A percentile compares a stretch with the other conserved stretches of the same genome.
Evolutionary conservation across 805 yeast genomes (phyloP).

Genomic region (Lachancea thermotolerans): DNA sequence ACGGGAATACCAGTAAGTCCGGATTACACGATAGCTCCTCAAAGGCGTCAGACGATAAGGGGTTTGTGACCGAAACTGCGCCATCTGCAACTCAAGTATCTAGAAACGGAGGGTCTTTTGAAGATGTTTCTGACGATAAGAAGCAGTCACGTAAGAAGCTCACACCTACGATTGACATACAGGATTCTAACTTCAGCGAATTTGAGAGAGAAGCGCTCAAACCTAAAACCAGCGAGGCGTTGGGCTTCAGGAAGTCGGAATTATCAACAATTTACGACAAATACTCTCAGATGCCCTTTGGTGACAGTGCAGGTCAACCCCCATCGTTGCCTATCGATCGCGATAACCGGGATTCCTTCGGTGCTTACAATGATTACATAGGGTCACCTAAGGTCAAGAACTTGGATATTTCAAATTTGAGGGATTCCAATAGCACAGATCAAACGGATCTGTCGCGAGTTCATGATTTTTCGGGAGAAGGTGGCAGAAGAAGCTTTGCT

Average conservation of each 20-base stretch:
- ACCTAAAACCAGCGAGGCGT: not conserved
- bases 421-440: slow-evolving; percentile 18
- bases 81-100: no score
- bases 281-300: slow-evolving; percentile 7
- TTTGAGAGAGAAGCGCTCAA: slow-evolving; percentile 2
- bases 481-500: not conserved
- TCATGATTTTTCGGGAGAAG: not conserved
- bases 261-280: slow-evolving; percentile 18
- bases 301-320: not conserved
- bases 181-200: slow-evolving; percentile 11
- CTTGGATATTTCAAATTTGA: slow-evolving; percentile 21
- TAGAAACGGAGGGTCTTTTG: no score
- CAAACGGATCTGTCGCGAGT: slow-evolving; percentile 9
- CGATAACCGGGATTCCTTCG: slow-evolving; percentile 13
- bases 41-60: not conserved
- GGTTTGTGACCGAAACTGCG: not conserved
- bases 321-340: slow-evolving; percentile 2
- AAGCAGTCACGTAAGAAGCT: not conserved
- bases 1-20: not conserved
- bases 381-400: slow-evolving; percentile 18
- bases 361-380: slow-evolving; percentile 25
- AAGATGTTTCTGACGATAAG: no score
- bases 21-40: not conserved
- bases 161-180: slow-evolving; percentile 8
- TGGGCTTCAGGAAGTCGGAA: slow-evolving; percentile 8